These are phyloP conservation scores for Suillus plorans DNA, from an alignment of 768 basidiomycete species.

Conservation along the genomic window DNA sequence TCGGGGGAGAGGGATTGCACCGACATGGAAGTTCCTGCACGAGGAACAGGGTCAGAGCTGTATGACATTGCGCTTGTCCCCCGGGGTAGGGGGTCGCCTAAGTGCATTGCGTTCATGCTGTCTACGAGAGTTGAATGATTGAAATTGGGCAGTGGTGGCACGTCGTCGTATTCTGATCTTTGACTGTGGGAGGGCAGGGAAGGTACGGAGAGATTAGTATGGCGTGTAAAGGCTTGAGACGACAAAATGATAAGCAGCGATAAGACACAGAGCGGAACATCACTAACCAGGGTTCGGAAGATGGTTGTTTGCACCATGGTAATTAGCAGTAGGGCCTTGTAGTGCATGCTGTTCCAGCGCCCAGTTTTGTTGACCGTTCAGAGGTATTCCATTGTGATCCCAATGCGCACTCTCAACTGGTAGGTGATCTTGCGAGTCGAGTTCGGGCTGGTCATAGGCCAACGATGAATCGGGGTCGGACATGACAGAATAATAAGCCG, in stretches of 20 bases:
- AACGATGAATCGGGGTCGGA: conserved; percentile 20
- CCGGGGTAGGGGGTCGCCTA: conserved; percentile 42
- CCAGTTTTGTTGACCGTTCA: conserved; percentile 11
- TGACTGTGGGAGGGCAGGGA: conserved; percentile 41
- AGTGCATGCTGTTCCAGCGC: conserved; percentile 4
- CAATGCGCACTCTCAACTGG: background rate
- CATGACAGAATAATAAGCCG: conserved; percentile 17
- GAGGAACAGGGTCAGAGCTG: conserved; percentile 47
- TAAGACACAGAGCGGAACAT: background rate
- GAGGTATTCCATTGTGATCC: conserved; percentile 1
- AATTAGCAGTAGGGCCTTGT: conserved; percentile 12
- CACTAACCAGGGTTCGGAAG: conserved; percentile 20
- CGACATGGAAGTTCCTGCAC: conserved; percentile 60
- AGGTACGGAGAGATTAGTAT: conserved; percentile 49
- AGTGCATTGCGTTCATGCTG: conserved; percentile 52
- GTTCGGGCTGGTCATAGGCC: conserved; percentile 28
- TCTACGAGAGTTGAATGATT: conserved; percentile 49
- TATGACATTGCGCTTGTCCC: conserved; percentile 29
- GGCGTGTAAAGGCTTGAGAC: conserved; percentile 35
- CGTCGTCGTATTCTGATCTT: conserved; percentile 29
- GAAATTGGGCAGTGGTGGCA: conserved; percentile 35
- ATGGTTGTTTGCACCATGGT: conserved; percentile 15
- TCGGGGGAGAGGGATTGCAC: conserved; percentile 34
- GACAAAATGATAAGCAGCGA: conserved; percentile 11
- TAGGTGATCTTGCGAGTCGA: conserved; percentile 11